Evolutionary conservation across 305 asterid genomes (phyloP), one percentile per base, ranked within the genome.

Genomic region (Fraxinus velutina): DNA sequence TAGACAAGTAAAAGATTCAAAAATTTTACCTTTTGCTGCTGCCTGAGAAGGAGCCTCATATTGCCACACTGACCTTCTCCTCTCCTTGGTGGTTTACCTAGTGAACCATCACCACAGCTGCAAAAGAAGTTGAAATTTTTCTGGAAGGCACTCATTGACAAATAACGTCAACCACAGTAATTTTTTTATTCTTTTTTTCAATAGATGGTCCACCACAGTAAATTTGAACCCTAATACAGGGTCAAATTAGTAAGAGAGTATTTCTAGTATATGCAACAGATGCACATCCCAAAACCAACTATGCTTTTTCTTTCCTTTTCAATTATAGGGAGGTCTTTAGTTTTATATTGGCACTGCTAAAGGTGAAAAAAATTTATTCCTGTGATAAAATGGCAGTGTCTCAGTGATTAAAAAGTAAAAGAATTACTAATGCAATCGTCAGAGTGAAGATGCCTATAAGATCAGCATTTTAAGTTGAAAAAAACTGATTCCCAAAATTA

Each of bases 21-120:
- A 55, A 33, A 79, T 4, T 33, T 88, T 85, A 94, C 99, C 97
- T 94, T 91, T 88, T 96, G 98, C 83, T 91, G 98, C 87, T 94
- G 99, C 86, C 96, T 89, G 86, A 96, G 87, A 80, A 96, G 97
- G 81, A 96, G 98, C 89, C 92, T 93, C 99, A 94, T 96, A 89
- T 96, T 96, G 80, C 97, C 92, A 84, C 99, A 96, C 81, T 90
- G 98, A 83, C 97, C 91, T 55, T 93, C 99, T 85, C 98, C 98
- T 88, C 85, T 92, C 78, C 92, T 87, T 52, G 97, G 92, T 72
- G 97, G 98, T 84, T 94, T 97, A 22, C 98, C 97, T 76, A 90
- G 82, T 68, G 93, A 84, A 77, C 91, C 97, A 84, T 91, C 99
- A 5, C 99, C 97, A 76, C 99, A 96, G 90, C 99, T 94, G 94